These are phyloP conservation scores for Aspergillus floridensis DNA, from an alignment of 2,329 filamentous ascomycete species.

Conservation along the genomic window DNA sequence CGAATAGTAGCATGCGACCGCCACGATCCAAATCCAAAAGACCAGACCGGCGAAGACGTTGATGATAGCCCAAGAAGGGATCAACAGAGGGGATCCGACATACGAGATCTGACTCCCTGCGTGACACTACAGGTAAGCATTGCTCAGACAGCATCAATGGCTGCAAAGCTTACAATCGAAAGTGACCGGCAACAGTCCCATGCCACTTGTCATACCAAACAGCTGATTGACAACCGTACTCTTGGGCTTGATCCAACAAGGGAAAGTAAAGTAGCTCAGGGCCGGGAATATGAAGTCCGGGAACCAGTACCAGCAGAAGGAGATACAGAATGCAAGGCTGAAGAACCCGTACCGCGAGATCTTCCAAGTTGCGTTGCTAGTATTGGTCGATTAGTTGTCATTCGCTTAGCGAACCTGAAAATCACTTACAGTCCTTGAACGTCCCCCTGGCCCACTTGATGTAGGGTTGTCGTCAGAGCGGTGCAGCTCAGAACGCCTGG, in stretches of 20 bases:
- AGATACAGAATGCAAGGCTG: slow-evolving; percentile 16
- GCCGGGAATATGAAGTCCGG: slow-evolving; percentile 32
- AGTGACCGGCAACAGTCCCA: slow-evolving; percentile 34
- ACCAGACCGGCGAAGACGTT: slow-evolving; percentile 67
- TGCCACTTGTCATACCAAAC: slow-evolving; percentile 29
- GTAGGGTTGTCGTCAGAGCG: slow-evolving; percentile 67
- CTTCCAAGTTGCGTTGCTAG: slow-evolving; percentile 39
- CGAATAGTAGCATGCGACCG: slow-evolving; percentile 61
- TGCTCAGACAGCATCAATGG: slow-evolving; percentile 40
- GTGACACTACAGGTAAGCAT: not conserved
- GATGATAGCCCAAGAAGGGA: slow-evolving; percentile 67
- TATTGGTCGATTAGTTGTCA: not conserved
- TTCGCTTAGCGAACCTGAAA: slow-evolving; percentile 10
- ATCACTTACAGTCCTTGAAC: slow-evolving; percentile 38
- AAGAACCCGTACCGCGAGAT: slow-evolving; percentile 35
- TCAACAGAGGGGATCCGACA: slow-evolving; percentile 53
- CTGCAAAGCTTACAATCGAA: slow-evolving; percentile 42
- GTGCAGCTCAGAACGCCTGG: slow-evolving; percentile 53
- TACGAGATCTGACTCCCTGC: slow-evolving; percentile 29
- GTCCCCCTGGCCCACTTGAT: slow-evolving; percentile 53
- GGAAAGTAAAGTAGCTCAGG: slow-evolving; percentile 30
- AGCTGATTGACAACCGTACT: slow-evolving; percentile 29
- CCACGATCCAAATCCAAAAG: slow-evolving; percentile 58
- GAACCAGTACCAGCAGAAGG: slow-evolving; percentile 30
- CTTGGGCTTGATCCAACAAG: slow-evolving; percentile 30